A percentile compares a stretch with the other conserved stretches of the same genome.
Evolutionary conservation across 768 basidiomycete genomes (phyloP).

Genomic region (Auricularia auricula-judae): DNA sequence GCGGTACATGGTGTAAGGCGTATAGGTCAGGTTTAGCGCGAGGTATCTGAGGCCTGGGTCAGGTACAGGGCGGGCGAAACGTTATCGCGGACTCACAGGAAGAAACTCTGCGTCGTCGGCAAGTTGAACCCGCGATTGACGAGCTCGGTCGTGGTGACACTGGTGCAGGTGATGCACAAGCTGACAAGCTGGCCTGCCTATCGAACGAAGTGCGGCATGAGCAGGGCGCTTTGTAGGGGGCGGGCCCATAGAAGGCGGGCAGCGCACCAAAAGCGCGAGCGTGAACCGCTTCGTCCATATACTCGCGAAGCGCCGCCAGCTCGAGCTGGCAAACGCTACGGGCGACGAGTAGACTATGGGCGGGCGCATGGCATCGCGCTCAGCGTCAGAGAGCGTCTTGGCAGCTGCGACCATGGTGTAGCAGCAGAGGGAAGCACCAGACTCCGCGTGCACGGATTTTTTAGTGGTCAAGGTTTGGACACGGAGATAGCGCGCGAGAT

Average conservation of each 20-base stretch:
- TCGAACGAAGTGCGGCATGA: not conserved
- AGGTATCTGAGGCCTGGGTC: conserved; percentile 47
- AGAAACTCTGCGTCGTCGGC: conserved; percentile 75
- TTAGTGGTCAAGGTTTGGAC: not conserved
- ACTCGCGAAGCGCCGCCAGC: conserved; percentile 54
- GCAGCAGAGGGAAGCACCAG: not conserved
- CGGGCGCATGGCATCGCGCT: conserved; percentile 29
- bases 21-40: conserved; percentile 61
- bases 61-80: not conserved
- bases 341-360: conserved; percentile 58
- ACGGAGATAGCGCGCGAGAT: not conserved
- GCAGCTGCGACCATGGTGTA: not conserved
- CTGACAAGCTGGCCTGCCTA: conserved; percentile 71
- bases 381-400: not conserved
- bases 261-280: conserved; percentile 40
- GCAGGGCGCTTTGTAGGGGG: not conserved
- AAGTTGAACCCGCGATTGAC: conserved; percentile 56
- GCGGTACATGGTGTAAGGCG: conserved; percentile 82
- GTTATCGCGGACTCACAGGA: conserved; percentile 44
- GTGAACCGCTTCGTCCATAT: conserved; percentile 70
- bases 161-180: conserved; percentile 82
- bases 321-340: conserved; percentile 34
- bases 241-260: not conserved
- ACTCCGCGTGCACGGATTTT: not conserved
- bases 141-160: conserved; percentile 75